Base-by-base conservation (phyloP, 1,139 yeast species). In the Pichia sp. region DNA sequence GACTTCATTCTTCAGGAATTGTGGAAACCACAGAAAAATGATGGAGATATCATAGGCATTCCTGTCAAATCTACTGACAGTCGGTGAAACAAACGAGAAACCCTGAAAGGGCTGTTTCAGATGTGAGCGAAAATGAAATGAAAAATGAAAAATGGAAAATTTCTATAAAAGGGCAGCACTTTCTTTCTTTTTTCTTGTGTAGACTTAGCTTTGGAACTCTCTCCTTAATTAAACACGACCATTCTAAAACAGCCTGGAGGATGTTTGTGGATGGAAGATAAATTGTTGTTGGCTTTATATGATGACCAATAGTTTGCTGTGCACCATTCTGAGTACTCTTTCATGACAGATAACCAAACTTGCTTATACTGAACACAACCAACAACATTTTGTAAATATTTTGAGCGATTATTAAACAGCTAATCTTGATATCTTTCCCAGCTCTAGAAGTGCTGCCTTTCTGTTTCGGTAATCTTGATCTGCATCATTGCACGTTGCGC, bases 1-100 rank as follows among this genome's bases (percentile, higher is more conserved):
- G 85, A 84, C 1, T 89, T 90, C 57, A 66, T 90, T 5, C 67
- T 90, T 63, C 72, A 71, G 47, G 85, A 84, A 59, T 62, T 80
- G 20, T 59, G 60, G 61, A 49, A 47, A 20, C 39, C 26, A 11
- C 24, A 26, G 20, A 15, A 1, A 38, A 13, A 12, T 26, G 13
- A 18, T 12, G 27, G n/a, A n/a, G 13, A 38, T 7, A 26, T 26
- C 9, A 9, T 18, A 13, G 37, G 43, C 6, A 8, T 35, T 35
- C 25, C 38, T 8, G 15, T 13, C 4, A 35, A 35, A 16, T n/a
- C n/a, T 3, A n/a, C 37, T 13, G 25, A 22, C 7, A 11, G 13
- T 4, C 23, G 7, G 20, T 3, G 24, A 22, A 35, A 12, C n/a
- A 15, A 20, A 18, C 23, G 29, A 40, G 38, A 40, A 40, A 30